Conservation (phyloP, 2,329 filamentous ascomycete genomes). For the Periconia digitata region DNA sequence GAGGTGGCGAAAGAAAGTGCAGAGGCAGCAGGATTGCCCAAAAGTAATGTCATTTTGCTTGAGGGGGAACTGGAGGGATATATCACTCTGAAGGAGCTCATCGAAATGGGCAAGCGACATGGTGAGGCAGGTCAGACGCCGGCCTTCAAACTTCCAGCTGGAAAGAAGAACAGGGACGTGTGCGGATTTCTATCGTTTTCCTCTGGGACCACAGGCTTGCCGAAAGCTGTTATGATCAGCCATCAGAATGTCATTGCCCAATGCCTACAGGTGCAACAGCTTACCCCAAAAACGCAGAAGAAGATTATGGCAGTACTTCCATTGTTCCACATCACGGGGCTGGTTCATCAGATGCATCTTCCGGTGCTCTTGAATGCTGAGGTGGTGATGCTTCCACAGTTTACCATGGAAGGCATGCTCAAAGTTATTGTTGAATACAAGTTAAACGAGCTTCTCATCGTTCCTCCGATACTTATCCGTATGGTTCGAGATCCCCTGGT, state of each 20-base stretch:
- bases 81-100: conserved; percentile 50
- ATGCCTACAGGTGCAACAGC: conserved; percentile 57
- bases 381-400: conserved; percentile 65
- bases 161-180: conserved; percentile 59
- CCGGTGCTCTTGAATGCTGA: conserved; percentile 66
- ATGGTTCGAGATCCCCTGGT: conserved; percentile 60
- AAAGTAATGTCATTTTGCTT: conserved; percentile 57
- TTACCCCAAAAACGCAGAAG: conserved; percentile 45
- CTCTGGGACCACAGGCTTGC: conserved; percentile 41
- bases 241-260: conserved; percentile 53
- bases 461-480: conserved; percentile 63
- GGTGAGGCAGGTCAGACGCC: conserved; percentile 49
- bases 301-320: conserved; percentile 38
- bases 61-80: conserved; percentile 57
- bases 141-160: conserved; percentile 53
- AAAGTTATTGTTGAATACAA: conserved; percentile 49
- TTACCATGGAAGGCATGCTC: conserved; percentile 59
- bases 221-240: conserved; percentile 41
- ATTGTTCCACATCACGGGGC: conserved; percentile 40
- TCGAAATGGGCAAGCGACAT: conserved; percentile 46
- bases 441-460: conserved; percentile 54
- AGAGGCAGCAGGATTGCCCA: conserved; percentile 55
- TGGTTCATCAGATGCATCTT: conserved; percentile 57
- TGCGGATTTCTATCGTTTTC: conserved; percentile 52
- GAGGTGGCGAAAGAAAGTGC: conserved; percentile 58